These are phyloP conservation scores for Lipomyces yamadae DNA, from an alignment of 805 yeast genomes.

Conservation along the genomic window DNA sequence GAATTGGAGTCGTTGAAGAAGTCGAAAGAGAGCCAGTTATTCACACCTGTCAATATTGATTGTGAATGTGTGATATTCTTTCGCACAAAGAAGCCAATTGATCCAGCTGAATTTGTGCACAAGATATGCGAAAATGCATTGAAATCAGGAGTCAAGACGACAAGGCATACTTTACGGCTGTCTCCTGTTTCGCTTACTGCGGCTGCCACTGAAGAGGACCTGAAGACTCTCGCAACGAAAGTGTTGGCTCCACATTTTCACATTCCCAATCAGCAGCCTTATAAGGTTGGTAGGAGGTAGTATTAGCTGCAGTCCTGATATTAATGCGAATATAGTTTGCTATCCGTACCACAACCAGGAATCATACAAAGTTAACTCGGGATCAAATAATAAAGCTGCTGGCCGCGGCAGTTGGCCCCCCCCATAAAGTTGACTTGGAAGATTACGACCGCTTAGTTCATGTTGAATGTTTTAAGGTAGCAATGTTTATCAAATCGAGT, in stretches of 20 bases:
- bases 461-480: slow-evolving; percentile 78
- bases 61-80: slow-evolving; percentile 87
- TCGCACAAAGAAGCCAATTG: slow-evolving; percentile 76
- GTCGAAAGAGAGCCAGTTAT: slow-evolving; percentile 46
- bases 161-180: slow-evolving; percentile 78
- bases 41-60: slow-evolving; percentile 65
- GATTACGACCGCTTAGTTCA: slow-evolving; percentile 75
- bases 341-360: slow-evolving; percentile 76
- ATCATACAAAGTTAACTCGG: slow-evolving; percentile 73
- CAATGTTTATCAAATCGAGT: background rate
- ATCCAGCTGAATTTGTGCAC: slow-evolving; percentile 73
- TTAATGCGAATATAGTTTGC: slow-evolving; percentile 58
- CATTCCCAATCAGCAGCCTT: slow-evolving; percentile 43
- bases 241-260: slow-evolving; percentile 77
- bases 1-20: slow-evolving; percentile 61
- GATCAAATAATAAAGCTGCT: slow-evolving; percentile 73
- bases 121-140: slow-evolving; percentile 65
- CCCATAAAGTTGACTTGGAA: slow-evolving; percentile 81
- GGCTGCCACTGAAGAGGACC: slow-evolving; percentile 70
- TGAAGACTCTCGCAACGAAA: slow-evolving; percentile 60
- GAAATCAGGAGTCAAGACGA: slow-evolving; percentile 54
- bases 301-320: slow-evolving; percentile 13
- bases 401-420: slow-evolving; percentile 74
- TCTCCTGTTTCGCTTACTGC: slow-evolving; percentile 81
- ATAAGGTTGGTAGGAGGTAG: slow-evolving; percentile 24